Evolutionary conservation across 2,329 filamentous ascomycete species (phyloP).

Genomic region (Hypoxylon sp.): DNA sequence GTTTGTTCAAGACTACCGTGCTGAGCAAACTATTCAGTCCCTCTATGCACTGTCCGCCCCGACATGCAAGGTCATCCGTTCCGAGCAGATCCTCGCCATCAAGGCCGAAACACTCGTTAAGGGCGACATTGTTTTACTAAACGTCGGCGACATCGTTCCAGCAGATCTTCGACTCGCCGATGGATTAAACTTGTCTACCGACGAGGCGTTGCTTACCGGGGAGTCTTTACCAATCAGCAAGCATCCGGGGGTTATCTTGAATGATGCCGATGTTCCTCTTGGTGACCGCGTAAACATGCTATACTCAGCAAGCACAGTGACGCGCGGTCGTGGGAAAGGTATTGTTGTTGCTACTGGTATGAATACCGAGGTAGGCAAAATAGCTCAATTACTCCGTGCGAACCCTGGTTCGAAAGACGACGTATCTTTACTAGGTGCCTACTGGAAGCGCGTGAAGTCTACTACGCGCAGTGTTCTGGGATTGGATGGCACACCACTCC

Average conservation of each 20-base stretch:
- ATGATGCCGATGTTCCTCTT: slow-evolving; percentile 69
- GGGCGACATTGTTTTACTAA: slow-evolving; percentile 75
- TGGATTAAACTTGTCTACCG: slow-evolving; percentile 81
- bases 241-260: slow-evolving; percentile 69
- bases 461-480: slow-evolving; percentile 70
- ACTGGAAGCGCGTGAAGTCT: slow-evolving; percentile 61
- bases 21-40: slow-evolving; percentile 74
- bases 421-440: slow-evolving; percentile 62
- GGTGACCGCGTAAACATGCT: slow-evolving; percentile 80
- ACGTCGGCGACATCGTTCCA: slow-evolving; percentile 77
- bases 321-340: slow-evolving; percentile 77
- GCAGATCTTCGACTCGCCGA: slow-evolving; percentile 77
- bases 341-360: slow-evolving; percentile 80
- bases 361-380: slow-evolving; percentile 81
- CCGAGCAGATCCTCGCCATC: slow-evolving; percentile 65
- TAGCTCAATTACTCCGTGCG: slow-evolving; percentile 78
- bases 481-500: slow-evolving; percentile 83
- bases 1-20: slow-evolving; percentile 72
- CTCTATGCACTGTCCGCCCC: slow-evolving; percentile 71
- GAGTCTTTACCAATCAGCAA: slow-evolving; percentile 80
- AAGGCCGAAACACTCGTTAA: slow-evolving; percentile 72
- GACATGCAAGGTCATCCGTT: slow-evolving; percentile 71
- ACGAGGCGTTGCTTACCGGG: slow-evolving; percentile 81
- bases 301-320: slow-evolving; percentile 80
- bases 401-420: slow-evolving; percentile 66